These are phyloP conservation scores for Pythium plurisporium DNA, from an alignment of 352 stramenopile species.

Conservation along the genomic window DNA sequence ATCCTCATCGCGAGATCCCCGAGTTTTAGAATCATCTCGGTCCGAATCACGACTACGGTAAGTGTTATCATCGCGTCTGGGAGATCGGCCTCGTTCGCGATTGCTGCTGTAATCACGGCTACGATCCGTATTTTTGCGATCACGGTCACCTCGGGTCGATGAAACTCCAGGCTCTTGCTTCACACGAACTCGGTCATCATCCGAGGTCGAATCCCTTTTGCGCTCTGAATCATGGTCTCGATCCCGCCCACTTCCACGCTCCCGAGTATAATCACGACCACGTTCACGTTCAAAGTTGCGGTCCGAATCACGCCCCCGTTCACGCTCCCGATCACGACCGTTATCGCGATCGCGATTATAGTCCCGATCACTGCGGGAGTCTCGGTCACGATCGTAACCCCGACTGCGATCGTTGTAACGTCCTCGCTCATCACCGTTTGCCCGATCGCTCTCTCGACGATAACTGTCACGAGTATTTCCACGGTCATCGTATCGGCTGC, in stretches of 20 bases:
- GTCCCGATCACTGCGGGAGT: too few species aligned
- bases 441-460: constrained; percentile 6
- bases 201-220: neutral
- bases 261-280: neutral
- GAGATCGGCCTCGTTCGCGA: constrained; percentile 1
- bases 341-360: constrained; percentile 12
- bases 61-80: neutral
- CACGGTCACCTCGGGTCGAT: neutral
- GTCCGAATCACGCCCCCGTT: constrained; percentile 4
- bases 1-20: neutral
- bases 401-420: constrained; percentile 9
- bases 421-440: neutral
- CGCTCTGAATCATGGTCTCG: neutral
- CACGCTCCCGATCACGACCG: constrained; percentile 9
- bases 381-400: constrained; percentile 9
- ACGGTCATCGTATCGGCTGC: neutral
- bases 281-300: neutral
- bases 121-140: constrained; percentile 1
- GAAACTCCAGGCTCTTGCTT: neutral
- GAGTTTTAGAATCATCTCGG: neutral
- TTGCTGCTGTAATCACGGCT: constrained; percentile 2
- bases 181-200: neutral
- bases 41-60: constrained; percentile 2
- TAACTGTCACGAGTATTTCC: constrained; percentile 1
- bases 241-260: neutral